Base-by-base conservation (phyloP, 1,139 yeast genomes). In the Spathaspora sp. region DNA sequence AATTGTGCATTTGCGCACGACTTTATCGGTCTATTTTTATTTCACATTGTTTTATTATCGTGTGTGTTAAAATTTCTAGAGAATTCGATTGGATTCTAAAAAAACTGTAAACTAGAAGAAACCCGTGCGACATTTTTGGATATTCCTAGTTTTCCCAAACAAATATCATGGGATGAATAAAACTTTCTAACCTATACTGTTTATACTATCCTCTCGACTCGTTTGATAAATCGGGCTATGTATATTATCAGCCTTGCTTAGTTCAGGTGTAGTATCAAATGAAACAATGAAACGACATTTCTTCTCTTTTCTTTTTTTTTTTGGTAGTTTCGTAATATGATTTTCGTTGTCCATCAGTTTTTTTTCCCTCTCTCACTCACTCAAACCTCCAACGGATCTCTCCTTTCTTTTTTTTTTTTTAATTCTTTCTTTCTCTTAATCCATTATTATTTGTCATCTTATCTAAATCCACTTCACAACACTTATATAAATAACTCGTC, bases 401-500 rank as follows among this genome's bases (percentile, higher is more conserved):
- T 20, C 7, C 23, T 20, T 20, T 20, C 38, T 34, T 34, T 34
- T 24, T 39, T 47, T 47, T 39, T 44, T 31, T 23, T 39, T 39
- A 41, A 13, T 41, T 31, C 8, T 38, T 38, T 41, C 51, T 44
- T 47, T 48, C 41, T 42, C 39, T 41, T 39, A 18, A 16, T 17
- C 38, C 27, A 18, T 34, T 34, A 34, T 34, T 18, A 33, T 33
- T 34, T 34, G 38, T 39, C 17, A 18, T 42, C 24, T 27, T 36
- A 27, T 13, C 37, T 24, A n/a, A 34, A 37, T 34, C 23, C 24
- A 42, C 29, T 38, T 23, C 37, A 11, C 34, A 44, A 44, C 7
- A 20, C 44, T 41, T 45, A 47, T 46, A 48, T 43, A 38, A 36
- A 37, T 18, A 23, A 47, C 34, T 29, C 41, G 52, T 46, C 63